Conservation (phyloP, 495 filamentous ascomycete genomes). For the Penicillium maclennaniae region DNA sequence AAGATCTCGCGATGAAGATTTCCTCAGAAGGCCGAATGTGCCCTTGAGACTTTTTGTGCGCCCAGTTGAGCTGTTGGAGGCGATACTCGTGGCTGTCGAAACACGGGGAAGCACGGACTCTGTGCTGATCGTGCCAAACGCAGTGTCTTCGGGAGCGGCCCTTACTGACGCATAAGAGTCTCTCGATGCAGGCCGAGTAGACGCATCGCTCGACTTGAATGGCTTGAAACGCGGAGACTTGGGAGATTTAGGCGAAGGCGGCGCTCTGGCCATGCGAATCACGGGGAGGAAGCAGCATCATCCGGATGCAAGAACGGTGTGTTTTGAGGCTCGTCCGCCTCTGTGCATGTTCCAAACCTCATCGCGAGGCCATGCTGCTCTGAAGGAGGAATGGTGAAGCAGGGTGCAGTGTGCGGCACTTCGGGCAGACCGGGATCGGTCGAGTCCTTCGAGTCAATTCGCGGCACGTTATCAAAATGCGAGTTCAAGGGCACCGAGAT, state of each 20-base stretch:
- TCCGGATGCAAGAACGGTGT: slow-evolving; percentile 56
- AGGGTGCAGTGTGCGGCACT: slow-evolving; percentile 37
- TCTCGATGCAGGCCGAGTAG: slow-evolving; percentile 32
- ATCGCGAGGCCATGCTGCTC: slow-evolving; percentile 59
- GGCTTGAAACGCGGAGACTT: slow-evolving; percentile 46
- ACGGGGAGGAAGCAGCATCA: slow-evolving; percentile 79
- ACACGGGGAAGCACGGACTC: slow-evolving; percentile 36
- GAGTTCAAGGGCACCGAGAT: slow-evolving; percentile 73
- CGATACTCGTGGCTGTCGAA: slow-evolving; percentile 38
- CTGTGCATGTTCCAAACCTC: slow-evolving; percentile 60
- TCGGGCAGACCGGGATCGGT: slow-evolving; percentile 45
- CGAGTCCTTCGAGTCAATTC: slow-evolving; percentile 39
- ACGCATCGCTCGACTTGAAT: slow-evolving; percentile 29
- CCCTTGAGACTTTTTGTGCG: slow-evolving; percentile 37
- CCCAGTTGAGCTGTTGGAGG: slow-evolving; percentile 38
- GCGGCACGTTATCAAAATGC: slow-evolving; percentile 65
- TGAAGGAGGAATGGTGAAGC: slow-evolving; percentile 26
- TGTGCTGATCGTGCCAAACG: slow-evolving; percentile 42
- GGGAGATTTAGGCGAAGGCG: slow-evolving; percentile 61
- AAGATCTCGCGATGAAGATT: slow-evolving; percentile 36
- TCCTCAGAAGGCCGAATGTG: slow-evolving; percentile 31
- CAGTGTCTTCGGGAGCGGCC: slow-evolving; percentile 30
- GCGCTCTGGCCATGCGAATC: slow-evolving; percentile 80
- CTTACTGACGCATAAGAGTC: slow-evolving; percentile 39
- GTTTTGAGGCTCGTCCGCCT: slow-evolving; percentile 30